phyloP scores from a whole-genome alignment of 371 early-diverging fungal species.

The Fennellomyces sp. region DNA sequence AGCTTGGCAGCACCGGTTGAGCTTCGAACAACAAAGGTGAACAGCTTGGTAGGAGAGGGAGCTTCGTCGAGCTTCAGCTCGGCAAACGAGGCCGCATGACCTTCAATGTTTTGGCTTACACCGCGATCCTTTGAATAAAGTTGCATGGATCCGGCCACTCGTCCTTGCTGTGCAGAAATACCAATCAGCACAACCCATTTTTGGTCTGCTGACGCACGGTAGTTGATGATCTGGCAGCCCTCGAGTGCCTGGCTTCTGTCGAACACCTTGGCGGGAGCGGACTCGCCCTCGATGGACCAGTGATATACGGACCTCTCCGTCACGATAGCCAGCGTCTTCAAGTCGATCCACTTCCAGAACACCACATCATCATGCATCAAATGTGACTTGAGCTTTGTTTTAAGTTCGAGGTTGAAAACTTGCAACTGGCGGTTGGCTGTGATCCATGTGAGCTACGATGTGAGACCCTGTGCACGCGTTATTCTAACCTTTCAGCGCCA shows the following conservation, averaged over 20 bases:
- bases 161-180: conserved; percentile 89
- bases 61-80: conserved; percentile 83
- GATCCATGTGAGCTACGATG: no score
- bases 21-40: conserved; percentile 90
- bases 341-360: conserved; percentile 96
- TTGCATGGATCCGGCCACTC: conserved; percentile 96
- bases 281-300: conserved; percentile 95
- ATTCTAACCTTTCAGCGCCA: conserved; percentile 98
- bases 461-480: no score
- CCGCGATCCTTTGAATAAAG: conserved; percentile 91
- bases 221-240: conserved; percentile 94
- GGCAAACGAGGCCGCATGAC: conserved; percentile 96
- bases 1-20: conserved; percentile 83
- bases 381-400: conserved; percentile 93
- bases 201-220: conserved; percentile 84
- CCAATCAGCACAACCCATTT: conserved; percentile 96
- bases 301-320: conserved; percentile 91
- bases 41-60: conserved; percentile 79
- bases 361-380: conserved; percentile 92
- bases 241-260: conserved; percentile 84
- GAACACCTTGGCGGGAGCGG: conserved; percentile 88
- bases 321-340: conserved; percentile 86
- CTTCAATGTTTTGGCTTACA: conserved; percentile 95
- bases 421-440: conserved; percentile 90
- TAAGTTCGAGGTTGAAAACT: conserved; percentile 95